Evolutionary conservation across 1,284 basidiomycete genomes (phyloP).

Genomic region (Farysia itapuensis): DNA sequence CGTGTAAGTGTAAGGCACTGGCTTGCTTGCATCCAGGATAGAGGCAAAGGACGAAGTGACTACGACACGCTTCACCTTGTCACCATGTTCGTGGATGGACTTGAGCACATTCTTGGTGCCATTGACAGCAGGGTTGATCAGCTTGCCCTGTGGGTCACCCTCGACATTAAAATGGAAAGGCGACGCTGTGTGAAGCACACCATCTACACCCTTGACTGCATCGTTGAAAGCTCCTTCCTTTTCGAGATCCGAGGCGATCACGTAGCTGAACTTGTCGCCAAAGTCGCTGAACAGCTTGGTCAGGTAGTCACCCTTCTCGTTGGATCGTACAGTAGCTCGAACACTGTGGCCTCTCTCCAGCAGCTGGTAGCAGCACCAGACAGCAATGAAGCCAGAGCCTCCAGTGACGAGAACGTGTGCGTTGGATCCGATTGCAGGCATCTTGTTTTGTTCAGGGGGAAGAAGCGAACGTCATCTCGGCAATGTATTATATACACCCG

Average conservation of each 20-base stretch:
- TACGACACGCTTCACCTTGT: conserved; percentile 66
- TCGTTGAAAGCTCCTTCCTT: conserved; percentile 70
- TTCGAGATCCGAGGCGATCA: conserved; percentile 67
- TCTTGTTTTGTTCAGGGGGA: no score
- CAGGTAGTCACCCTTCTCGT: conserved; percentile 64
- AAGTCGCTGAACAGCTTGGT: conserved; percentile 63
- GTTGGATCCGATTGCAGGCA: conserved; percentile 62
- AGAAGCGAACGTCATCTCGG: no score
- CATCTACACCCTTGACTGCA: conserved; percentile 70
- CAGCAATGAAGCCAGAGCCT: conserved; percentile 62
- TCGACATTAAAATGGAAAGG: conserved; percentile 62
- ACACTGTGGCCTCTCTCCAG: conserved; percentile 61
- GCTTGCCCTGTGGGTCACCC: conserved; percentile 54
- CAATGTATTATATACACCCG: no score
- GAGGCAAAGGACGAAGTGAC: conserved; percentile 69
- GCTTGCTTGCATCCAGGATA: conserved; percentile 60
- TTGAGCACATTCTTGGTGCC: conserved; percentile 68
- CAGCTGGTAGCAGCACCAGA: conserved; percentile 62
- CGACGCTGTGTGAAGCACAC: conserved; percentile 67
- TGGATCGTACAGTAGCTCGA: conserved; percentile 67
- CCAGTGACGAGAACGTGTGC: conserved; percentile 63
- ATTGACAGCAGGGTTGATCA: conserved; percentile 69
- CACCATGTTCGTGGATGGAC: conserved; percentile 66
- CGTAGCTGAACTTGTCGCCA: conserved; percentile 64
- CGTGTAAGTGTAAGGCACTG: conserved; percentile 32